phyloP scores from a whole-genome alignment of 192 early-diverging fungal genomes.

The Gigaspora rosea region DNA sequence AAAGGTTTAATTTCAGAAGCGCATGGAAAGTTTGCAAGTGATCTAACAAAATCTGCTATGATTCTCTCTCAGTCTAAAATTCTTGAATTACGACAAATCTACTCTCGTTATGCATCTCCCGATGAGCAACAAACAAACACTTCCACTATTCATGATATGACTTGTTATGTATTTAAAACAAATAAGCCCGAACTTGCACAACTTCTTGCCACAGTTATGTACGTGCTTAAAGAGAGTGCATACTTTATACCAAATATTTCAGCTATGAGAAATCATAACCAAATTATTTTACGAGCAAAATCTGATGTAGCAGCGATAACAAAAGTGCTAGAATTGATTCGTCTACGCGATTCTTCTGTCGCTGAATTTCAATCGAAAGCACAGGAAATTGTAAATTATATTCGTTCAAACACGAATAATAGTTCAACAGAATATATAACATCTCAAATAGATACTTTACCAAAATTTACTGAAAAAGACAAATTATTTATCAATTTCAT shows the following conservation, averaged over 20 bases:
- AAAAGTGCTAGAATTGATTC: conserved; percentile 53
- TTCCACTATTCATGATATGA: conserved; percentile 36
- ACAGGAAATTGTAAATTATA: conserved; percentile 35
- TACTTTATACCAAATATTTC: conserved; percentile 51
- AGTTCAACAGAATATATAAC: conserved; percentile 7
- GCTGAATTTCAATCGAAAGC: conserved; percentile 55
- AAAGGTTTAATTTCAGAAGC: conserved; percentile 24
- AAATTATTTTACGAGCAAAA: conserved; percentile 52
- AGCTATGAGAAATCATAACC: conserved; percentile 48
- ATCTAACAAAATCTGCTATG: conserved; percentile 41
- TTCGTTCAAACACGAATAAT: conserved; percentile 24
- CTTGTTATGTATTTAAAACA: conserved; percentile 41
- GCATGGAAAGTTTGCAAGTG: conserved; percentile 24
- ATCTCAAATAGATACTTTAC: not conserved
- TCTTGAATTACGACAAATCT: conserved; percentile 38
- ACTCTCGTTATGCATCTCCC: conserved; percentile 38
- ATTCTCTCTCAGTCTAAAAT: conserved; percentile 40
- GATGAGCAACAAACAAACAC: conserved; percentile 27
- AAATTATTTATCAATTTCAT: conserved; percentile 58
- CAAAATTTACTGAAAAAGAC: conserved; percentile 24
- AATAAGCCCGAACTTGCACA: conserved; percentile 29
- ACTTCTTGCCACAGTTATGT: conserved; percentile 59
- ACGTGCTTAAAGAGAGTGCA: conserved; percentile 53
- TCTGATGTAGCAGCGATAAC: conserved; percentile 46
- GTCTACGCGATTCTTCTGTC: conserved; percentile 45